A percentile compares a stretch with the other conserved stretches of the same genome.
These are phyloP conservation scores for Caryopteris hybrid DNA, from an alignment of 305 asterid genomes.

Conservation along the genomic window DNA sequence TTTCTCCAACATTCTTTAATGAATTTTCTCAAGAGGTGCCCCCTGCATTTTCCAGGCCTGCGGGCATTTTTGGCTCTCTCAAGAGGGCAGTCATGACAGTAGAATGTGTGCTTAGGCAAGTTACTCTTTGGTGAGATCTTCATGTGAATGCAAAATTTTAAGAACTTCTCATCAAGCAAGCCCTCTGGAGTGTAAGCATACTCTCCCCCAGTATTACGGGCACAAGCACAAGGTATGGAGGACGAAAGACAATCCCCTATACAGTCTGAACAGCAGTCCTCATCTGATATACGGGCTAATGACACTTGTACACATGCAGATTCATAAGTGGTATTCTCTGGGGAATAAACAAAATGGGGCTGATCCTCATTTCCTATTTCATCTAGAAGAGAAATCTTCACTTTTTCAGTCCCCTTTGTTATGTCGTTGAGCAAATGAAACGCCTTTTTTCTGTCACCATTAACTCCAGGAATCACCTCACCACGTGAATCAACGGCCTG, in stretches of 20 bases:
- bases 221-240: slow-evolving; percentile 63
- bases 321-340: slow-evolving; percentile 38
- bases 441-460: slow-evolving; percentile 5
- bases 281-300: slow-evolving; percentile 62
- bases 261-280: slow-evolving; percentile 60
- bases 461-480: background rate
- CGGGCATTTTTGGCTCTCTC: slow-evolving; percentile 53
- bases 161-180: slow-evolving; percentile 43
- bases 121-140: slow-evolving; percentile 26
- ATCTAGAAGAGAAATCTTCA: slow-evolving; percentile 50
- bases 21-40: slow-evolving; percentile 58
- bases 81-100: slow-evolving; percentile 69
- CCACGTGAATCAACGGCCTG: slow-evolving; percentile 7
- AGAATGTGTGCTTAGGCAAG: slow-evolving; percentile 18
- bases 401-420: slow-evolving; percentile 58
- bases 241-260: slow-evolving; percentile 53
- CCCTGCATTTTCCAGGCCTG: slow-evolving; percentile 51
- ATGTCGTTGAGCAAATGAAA: slow-evolving; percentile 37
- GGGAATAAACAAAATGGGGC: slow-evolving; percentile 44
- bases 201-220: slow-evolving; percentile 69
- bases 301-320: slow-evolving; percentile 46
- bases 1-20: slow-evolving; percentile 86
- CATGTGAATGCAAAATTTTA: slow-evolving; percentile 39
- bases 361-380: slow-evolving; percentile 38
- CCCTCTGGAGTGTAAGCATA: slow-evolving; percentile 70